Evolutionary conservation across 2,329 filamentous ascomycete species (phyloP), one percentile per base, ranked within the genome.

Genomic region (Stachybotrys chartarum): DNA sequence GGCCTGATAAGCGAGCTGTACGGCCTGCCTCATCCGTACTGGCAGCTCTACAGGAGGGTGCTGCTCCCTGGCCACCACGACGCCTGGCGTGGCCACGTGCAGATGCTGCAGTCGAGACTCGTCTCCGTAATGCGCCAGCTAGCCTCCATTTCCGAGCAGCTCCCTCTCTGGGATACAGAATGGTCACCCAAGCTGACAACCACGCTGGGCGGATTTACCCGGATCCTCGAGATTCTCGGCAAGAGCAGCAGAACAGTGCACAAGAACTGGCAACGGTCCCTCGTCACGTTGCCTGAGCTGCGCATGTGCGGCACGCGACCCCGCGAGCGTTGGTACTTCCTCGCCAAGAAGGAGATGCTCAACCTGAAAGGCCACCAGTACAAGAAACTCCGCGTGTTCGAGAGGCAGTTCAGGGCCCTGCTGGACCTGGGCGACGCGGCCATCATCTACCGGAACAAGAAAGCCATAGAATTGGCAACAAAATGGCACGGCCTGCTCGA

Each of bases 1-100:
- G 59, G 52, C 48, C 56, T 63, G 52, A 48, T 66, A 6, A 62
- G 58, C 32, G 63, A 67, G 50, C 18, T 65, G 17, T 64, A 67
- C 24, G 52, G 59, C 12, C 48, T 59, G 16, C 56, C 60, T 3
- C 42, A 50, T 10, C 6, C 50, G 4, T 57, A 49, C 46, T 65
- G 60, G 59, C 7, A 39, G 17, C 51, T 54, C 8, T 66, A 65
- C 44, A 10, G 42, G 3, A 16, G 30, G 10, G n/a, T 17, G 4
- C 10, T 44, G 1, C 10, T 44, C 0, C 56, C 53, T 5, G 50
- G 18, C 1, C 59, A 63, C 17, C 8, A 44, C 6, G 6, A 30
- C n/a, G 50, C 35, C 7, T 64, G 59, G 57, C 49, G 8, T 3
- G 35, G n/a, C 5, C 31, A 32, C 3, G 14, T 24, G 14, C 17